These are phyloP conservation scores for Pythium graminicola DNA, from an alignment of 352 stramenopile genomes.

Conservation along the genomic window DNA sequence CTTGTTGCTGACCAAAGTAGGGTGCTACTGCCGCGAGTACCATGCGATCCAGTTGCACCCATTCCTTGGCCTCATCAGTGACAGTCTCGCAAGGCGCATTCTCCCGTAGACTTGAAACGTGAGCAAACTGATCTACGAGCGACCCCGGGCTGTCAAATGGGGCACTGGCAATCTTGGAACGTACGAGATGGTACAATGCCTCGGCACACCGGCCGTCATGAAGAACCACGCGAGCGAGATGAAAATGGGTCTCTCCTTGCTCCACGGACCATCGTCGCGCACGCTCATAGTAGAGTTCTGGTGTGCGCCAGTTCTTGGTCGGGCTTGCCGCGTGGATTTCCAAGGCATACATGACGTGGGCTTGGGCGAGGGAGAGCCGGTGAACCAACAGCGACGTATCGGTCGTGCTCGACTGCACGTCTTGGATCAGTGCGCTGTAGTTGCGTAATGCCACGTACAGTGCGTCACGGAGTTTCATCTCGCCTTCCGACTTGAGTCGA, in stretches of 20 bases:
- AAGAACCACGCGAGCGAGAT: conserved; percentile 22
- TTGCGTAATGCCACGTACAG: conserved; percentile 16
- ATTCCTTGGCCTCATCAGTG: background rate
- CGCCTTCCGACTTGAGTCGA: background rate
- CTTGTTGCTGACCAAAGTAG: conserved; percentile 17
- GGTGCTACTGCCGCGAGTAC: conserved; percentile 10
- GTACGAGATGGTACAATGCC: conserved; percentile 22
- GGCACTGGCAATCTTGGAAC: background rate
- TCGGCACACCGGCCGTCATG: conserved; percentile 14
- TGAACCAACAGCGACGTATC: conserved; percentile 10
- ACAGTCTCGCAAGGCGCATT: background rate
- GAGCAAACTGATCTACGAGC: conserved; percentile 16
- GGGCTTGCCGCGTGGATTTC: conserved; percentile 11
- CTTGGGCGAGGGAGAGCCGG: conserved; percentile 16
- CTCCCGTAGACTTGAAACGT: conserved; percentile 2
- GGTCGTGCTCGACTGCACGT: conserved; percentile 13
- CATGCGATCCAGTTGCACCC: conserved; percentile 9
- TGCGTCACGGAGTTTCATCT: conserved; percentile 19
- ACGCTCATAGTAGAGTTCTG: conserved; percentile 20
- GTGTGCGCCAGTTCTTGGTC: conserved; percentile 16
- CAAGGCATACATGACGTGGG: conserved; percentile 22
- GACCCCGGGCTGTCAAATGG: conserved; percentile 11
- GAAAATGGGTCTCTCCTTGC: conserved; percentile 18
- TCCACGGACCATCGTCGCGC: conserved; percentile 11
- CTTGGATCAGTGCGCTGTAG: conserved; percentile 22